A percentile compares a stretch with the other conserved stretches of the same genome.
phyloP scores from a whole-genome alignment of 495 filamentous ascomycete species.

The Sordaria brevicollis region DNA sequence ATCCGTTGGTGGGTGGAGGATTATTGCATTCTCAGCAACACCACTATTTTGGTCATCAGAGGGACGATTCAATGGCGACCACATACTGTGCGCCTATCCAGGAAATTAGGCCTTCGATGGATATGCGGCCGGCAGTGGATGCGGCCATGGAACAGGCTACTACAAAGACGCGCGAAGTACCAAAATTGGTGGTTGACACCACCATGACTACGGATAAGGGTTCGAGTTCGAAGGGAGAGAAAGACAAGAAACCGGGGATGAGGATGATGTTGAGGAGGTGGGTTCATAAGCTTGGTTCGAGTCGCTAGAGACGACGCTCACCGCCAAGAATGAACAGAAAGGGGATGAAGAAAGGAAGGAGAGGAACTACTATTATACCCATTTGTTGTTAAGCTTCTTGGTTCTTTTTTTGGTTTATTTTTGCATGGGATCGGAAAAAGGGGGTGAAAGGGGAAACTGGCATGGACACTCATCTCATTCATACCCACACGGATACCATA shows the following conservation, averaged over 20 bases:
- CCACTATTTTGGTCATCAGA: neutral
- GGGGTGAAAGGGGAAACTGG: neutral
- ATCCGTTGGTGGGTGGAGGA: neutral
- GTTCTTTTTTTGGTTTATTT: neutral
- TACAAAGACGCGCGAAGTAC: neutral
- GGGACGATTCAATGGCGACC: neutral
- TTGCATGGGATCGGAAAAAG: neutral
- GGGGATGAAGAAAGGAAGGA: neutral
- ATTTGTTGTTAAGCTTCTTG: neutral
- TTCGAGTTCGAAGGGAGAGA: neutral
- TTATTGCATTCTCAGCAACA: neutral
- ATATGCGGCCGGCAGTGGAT: neutral
- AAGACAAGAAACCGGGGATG: constrained; percentile 4
- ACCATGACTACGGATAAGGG: neutral
- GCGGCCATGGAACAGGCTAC: neutral
- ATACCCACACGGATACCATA: neutral
- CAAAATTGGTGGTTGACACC: neutral
- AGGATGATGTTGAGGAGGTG: constrained; percentile 9
- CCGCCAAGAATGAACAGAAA: neutral
- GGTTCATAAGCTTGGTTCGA: constrained; percentile 14
- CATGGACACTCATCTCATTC: neutral
- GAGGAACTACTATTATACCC: neutral
- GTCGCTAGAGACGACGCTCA: constrained; percentile 10
- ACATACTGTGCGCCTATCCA: neutral
- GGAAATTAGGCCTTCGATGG: neutral